phyloP scores from a whole-genome alignment of 495 filamentous ascomycete species.

The Penicillium diatomitis region DNA sequence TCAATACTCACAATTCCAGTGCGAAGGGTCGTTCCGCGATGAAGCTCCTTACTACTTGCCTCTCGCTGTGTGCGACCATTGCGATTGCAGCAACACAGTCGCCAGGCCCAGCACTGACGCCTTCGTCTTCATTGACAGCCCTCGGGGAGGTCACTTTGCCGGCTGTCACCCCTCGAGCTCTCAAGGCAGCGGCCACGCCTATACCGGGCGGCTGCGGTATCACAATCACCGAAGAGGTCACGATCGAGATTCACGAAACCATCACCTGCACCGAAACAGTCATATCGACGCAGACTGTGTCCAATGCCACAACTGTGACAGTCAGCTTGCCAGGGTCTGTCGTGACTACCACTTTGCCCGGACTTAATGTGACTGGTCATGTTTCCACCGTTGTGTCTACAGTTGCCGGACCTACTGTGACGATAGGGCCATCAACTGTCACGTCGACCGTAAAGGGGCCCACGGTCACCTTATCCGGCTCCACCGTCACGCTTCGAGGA shows the following conservation, averaged over 20 bases:
- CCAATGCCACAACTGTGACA: background rate
- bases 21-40: constrained; percentile 3
- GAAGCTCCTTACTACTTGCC: constrained; percentile 1
- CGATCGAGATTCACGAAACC: constrained; percentile 6
- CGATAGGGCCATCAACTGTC: background rate
- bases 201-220: background rate
- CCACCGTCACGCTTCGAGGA: background rate
- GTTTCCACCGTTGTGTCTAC: background rate
- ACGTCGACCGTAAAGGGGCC: background rate
- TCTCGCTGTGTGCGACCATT: constrained; percentile 7
- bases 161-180: background rate
- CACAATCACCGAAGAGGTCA: constrained; percentile 6
- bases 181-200: background rate
- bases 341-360: background rate
- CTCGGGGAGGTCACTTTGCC: background rate
- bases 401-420: background rate
- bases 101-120: background rate
- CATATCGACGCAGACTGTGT: background rate
- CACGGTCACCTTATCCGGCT: background rate
- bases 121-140: background rate
- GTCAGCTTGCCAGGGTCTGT: background rate
- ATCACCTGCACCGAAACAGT: constrained; percentile 2
- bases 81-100: background rate
- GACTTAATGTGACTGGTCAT: background rate
- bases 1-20: background rate